These are phyloP conservation scores for Geum urbanum DNA, from an alignment of 306 rosid genomes.

Conservation along the genomic window DNA sequence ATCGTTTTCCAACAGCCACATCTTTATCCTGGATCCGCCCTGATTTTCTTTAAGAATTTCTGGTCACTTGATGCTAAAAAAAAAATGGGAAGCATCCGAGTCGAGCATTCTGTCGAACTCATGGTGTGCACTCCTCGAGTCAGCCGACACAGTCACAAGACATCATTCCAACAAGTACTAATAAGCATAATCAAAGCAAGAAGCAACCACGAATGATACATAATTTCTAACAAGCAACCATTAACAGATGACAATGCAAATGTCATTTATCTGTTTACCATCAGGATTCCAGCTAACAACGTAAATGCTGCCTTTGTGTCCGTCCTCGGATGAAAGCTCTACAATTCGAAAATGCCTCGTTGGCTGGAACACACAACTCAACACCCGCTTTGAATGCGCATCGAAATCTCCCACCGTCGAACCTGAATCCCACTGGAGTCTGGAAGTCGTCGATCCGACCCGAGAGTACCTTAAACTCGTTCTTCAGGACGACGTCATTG, in stretches of 20 bases:
- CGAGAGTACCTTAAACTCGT: constrained; percentile 77
- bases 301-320: constrained; percentile 88
- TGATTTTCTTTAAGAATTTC: no score
- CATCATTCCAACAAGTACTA: no score
- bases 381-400: constrained; percentile 84
- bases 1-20: no score
- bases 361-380: constrained; percentile 92
- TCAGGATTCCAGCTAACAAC: constrained; percentile 95
- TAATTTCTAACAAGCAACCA: not conserved
- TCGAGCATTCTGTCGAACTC: no score
- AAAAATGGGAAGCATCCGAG: no score
- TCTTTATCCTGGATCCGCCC: no score
- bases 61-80: no score
- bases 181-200: no score
- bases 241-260: not conserved
- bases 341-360: constrained; percentile 85
- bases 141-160: no score
- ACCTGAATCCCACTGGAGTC: constrained; percentile 97
- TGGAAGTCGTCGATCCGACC: constrained; percentile 96
- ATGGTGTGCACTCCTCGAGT: no score
- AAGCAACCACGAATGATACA: no score
- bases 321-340: constrained; percentile 80
- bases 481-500: constrained; percentile 72
- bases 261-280: constrained; percentile 68
- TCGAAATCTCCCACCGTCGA: constrained; percentile 93